These are phyloP conservation scores for Torulaspora maleeae DNA, from an alignment of 805 yeast species.

Conservation along the genomic window DNA sequence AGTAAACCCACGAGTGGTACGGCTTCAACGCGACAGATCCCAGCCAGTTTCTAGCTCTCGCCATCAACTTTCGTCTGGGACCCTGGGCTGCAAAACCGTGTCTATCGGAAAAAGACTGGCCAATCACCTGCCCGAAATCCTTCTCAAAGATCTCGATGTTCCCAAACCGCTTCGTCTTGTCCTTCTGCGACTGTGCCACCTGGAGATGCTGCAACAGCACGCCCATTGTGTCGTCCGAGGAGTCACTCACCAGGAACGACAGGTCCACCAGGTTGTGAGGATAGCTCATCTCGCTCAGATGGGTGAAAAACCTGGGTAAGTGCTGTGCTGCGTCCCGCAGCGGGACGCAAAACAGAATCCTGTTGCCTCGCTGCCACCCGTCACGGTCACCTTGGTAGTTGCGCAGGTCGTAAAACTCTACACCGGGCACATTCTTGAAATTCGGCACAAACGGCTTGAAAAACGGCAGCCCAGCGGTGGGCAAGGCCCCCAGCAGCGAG, in stretches of 20 bases:
- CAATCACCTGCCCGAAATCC: conserved; percentile 89
- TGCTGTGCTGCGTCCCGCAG: conserved; percentile 88
- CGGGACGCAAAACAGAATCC: conserved; percentile 83
- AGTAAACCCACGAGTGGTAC: conserved; percentile 90
- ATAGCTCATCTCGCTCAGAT: conserved; percentile 73
- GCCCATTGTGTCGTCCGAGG: conserved; percentile 81
- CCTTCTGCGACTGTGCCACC: conserved; percentile 61
- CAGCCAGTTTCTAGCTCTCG: conserved; percentile 92
- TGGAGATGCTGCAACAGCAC: conserved; percentile 53
- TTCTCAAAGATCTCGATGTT: conserved; percentile 83
- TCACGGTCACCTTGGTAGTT: conserved; percentile 59
- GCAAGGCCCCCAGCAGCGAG: neutral
- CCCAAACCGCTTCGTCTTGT: conserved; percentile 64
- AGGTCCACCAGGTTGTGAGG: conserved; percentile 82
- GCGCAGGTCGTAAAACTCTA: conserved; percentile 68
- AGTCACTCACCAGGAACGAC: conserved; percentile 85
- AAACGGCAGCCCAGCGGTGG: conserved; percentile 7
- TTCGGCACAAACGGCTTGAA: conserved; percentile 36
- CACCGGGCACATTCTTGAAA: conserved; percentile 37
- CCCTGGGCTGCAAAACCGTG: conserved; percentile 97
- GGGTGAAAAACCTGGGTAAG: conserved; percentile 82
- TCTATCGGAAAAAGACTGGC: conserved; percentile 88
- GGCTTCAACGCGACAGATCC: conserved; percentile 83
- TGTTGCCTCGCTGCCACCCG: conserved; percentile 77
- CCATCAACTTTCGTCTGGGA: conserved; percentile 91